These are phyloP conservation scores for Camellia oleifera DNA, from an alignment of 179 eudicot genomes.

Conservation along the genomic window DNA sequence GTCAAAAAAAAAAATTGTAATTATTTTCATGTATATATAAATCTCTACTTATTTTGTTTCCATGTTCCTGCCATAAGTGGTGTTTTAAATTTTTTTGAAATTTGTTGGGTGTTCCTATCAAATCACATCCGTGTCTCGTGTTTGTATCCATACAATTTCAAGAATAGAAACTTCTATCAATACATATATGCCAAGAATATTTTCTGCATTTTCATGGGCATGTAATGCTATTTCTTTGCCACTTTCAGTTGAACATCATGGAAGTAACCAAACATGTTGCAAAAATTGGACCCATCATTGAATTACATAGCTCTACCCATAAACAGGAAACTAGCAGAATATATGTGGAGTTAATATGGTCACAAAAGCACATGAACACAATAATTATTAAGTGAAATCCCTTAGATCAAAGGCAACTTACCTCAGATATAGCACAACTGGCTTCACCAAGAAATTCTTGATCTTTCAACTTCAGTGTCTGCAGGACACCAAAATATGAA, in stretches of 20 bases:
- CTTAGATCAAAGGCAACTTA: conserved; percentile 24
- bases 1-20: too few relatives aligned
- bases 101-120: too few relatives aligned
- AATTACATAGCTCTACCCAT: not conserved
- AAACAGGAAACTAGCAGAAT: not conserved
- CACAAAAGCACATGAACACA: not conserved
- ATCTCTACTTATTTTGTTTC: too few relatives aligned
- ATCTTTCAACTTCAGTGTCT: conserved; percentile 67
- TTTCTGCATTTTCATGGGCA: not conserved
- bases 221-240: not conserved
- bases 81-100: too few relatives aligned
- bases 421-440: conserved; percentile 77
- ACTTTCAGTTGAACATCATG: not conserved
- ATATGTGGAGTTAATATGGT: not conserved
- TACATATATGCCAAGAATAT: not conserved
- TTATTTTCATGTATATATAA: too few relatives aligned
- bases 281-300: not conserved
- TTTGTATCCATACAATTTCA: too few relatives aligned
- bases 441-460: conserved; percentile 96
- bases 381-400: not conserved
- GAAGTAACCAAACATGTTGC: conserved; percentile 6
- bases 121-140: too few relatives aligned
- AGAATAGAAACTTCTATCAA: not conserved
- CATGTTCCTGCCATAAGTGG: too few relatives aligned
- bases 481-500: conserved; percentile 14